Conservation (phyloP, 208 protist species). For the Leishmania aethiopica region DNA sequence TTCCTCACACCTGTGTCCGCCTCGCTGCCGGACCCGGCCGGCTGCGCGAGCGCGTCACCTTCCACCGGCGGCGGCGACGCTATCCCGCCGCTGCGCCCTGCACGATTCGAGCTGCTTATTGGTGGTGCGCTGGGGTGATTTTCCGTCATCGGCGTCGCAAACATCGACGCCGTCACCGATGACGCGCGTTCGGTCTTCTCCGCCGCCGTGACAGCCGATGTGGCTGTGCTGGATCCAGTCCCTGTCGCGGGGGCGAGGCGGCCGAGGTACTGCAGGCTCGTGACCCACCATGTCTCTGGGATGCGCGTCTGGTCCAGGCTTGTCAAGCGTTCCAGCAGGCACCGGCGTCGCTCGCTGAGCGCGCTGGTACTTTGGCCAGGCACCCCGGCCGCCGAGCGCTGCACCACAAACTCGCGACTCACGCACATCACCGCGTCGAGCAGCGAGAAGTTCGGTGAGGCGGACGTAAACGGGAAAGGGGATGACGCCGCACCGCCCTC, state of each 20-base stretch:
- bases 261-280: slow-evolving; percentile 31
- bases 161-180: neutral
- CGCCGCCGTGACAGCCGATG: neutral
- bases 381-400: slow-evolving; percentile 21
- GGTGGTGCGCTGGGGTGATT: no score
- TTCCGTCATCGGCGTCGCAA: neutral
- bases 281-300: slow-evolving; percentile 76
- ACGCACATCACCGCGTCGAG: slow-evolving; percentile 77
- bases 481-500: neutral
- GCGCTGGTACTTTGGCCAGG: slow-evolving; percentile 24
- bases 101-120: neutral
- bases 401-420: slow-evolving; percentile 75
- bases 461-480: neutral
- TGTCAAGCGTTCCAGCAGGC: slow-evolving; percentile 52
- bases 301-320: slow-evolving; percentile 65
- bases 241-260: slow-evolving; percentile 6
- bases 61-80: neutral
- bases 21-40: neutral
- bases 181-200: neutral
- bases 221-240: neutral
- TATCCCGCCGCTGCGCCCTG: neutral
- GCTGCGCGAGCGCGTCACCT: neutral
- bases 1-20: neutral
- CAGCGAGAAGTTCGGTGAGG: slow-evolving; percentile 52
- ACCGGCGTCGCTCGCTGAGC: slow-evolving; percentile 34